Percentiles rank a stretch among this genome's conserved stretches.
Conservation (phyloP, 106 monocot genomes). For the Allium sativum region DNA sequence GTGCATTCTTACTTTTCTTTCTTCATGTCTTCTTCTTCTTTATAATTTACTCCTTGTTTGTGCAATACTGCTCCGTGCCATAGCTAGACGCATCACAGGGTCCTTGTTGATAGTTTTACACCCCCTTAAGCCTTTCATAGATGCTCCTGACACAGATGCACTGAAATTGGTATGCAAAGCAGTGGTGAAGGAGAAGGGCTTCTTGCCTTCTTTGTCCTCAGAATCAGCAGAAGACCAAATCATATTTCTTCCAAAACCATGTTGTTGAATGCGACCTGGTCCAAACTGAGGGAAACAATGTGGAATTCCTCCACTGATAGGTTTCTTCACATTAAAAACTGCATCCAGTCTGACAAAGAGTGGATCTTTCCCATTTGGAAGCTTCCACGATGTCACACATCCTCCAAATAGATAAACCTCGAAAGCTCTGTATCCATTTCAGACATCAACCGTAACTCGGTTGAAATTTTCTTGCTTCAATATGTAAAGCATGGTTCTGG, state of each 20-base stretch:
- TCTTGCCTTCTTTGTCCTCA: constrained; percentile 59
- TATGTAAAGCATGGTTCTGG: too few species aligned
- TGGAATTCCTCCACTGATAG: constrained; percentile 98
- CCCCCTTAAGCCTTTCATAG: constrained; percentile 76
- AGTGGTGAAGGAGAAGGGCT: constrained; percentile 69
- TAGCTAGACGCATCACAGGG: too few species aligned
- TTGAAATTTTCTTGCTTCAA: too few species aligned
- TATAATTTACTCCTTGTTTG: too few species aligned
- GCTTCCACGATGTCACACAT: constrained; percentile 86
- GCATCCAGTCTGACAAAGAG: constrained; percentile 97
- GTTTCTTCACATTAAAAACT: constrained; percentile 87
- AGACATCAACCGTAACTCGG: too few species aligned
- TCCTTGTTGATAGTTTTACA: constrained; percentile 89
- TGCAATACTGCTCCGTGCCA: too few species aligned
- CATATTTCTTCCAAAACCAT: constrained; percentile 95
- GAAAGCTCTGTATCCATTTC: constrained; percentile 76
- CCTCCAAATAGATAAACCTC: constrained; percentile 93
- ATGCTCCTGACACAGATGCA: constrained; percentile 54
- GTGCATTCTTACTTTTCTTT: too few species aligned
- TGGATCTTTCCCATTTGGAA: constrained; percentile 52
- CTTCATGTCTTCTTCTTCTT: too few species aligned
- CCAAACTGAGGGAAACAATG: constrained; percentile 99
- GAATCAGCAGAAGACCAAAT: constrained; percentile 75
- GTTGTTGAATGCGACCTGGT: constrained; percentile 92
- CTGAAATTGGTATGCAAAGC: constrained; percentile 89